phyloP scores from a whole-genome alignment of 345 rosid genomes.

The Eutrema yunnanense region DNA sequence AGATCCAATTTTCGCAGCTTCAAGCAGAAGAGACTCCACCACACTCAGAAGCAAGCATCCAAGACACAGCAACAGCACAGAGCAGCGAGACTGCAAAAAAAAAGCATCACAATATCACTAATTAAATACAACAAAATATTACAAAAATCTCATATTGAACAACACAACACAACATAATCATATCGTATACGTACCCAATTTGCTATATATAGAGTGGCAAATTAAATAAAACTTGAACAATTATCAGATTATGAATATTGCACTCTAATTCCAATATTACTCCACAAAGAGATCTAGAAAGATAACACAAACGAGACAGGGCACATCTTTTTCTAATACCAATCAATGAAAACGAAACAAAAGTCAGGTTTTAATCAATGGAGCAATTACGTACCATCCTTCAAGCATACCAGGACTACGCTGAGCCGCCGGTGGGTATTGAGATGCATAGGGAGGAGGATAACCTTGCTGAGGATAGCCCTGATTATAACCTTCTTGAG shows the following conservation, averaged over 20 bases:
- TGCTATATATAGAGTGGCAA: background rate
- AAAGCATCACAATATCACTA: background rate
- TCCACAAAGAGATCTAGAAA: too few species aligned
- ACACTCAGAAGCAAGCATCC: conserved; percentile 37
- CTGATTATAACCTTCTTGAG: conserved; percentile 41
- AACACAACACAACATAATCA: background rate
- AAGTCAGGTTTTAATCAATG: too few species aligned
- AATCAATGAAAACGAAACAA: too few species aligned
- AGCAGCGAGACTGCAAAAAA: conserved; percentile 42
- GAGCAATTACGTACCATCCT: conserved; percentile 42
- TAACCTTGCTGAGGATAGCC: conserved; percentile 24
- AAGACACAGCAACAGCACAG: conserved; percentile 28
- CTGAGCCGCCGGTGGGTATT: conserved; percentile 48
- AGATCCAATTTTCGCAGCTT: background rate
- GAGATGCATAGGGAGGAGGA: conserved; percentile 62
- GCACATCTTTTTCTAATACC: too few species aligned
- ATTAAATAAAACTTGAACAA: background rate
- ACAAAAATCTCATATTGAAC: background rate
- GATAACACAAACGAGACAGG: too few species aligned
- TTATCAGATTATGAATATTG: too few species aligned
- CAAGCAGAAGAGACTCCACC: background rate
- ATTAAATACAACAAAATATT: background rate
- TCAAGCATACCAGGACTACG: conserved; percentile 42
- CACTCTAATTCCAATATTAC: too few species aligned
- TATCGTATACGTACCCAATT: background rate